These are phyloP conservation scores for Lentinula detonsa DNA, from an alignment of 768 basidiomycete genomes.

Conservation along the genomic window DNA sequence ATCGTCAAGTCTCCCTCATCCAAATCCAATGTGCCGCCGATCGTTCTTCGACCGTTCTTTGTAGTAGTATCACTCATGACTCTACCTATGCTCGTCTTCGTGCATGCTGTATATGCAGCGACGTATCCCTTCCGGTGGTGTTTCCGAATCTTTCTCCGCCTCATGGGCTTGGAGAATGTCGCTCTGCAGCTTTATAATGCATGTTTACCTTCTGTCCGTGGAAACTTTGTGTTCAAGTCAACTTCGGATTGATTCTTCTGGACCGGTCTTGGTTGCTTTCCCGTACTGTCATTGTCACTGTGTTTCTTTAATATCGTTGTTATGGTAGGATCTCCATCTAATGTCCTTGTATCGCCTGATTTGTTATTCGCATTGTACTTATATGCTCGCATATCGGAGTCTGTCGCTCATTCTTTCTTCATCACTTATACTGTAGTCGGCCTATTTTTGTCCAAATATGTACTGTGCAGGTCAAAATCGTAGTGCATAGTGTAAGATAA, in stretches of 20 bases:
- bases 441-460: too few species aligned
- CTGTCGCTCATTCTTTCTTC: too few species aligned
- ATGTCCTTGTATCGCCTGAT: too few species aligned
- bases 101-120: neutral
- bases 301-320: too few species aligned
- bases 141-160: neutral
- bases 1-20: neutral
- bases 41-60: neutral
- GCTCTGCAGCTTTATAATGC: neutral
- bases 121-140: neutral
- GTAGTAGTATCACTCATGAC: neutral
- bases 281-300: too few species aligned
- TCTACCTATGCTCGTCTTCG: neutral
- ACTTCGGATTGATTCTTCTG: neutral
- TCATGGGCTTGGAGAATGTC: neutral
- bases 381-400: too few species aligned
- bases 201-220: neutral
- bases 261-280: neutral
- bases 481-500: too few species aligned
- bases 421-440: too few species aligned
- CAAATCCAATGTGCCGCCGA: neutral
- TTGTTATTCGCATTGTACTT: too few species aligned
- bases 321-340: too few species aligned
- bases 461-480: too few species aligned
- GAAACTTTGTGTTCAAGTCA: neutral